phyloP scores from a whole-genome alignment of 305 asterid species.

The Stenogyne calaminthoides region DNA sequence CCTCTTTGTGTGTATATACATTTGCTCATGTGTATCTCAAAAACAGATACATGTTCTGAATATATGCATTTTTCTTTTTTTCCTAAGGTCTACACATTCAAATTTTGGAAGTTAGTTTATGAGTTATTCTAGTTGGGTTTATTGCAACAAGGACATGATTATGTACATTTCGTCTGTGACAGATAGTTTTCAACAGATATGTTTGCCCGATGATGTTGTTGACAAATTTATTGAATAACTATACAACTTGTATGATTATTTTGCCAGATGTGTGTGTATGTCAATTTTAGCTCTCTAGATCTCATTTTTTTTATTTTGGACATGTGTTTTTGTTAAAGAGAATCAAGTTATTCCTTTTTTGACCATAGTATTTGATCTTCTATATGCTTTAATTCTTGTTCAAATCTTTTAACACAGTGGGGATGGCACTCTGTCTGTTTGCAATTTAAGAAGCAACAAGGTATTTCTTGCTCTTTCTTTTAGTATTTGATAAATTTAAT shows the following conservation, averaged over 20 bases:
- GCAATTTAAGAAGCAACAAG: conserved; percentile 92
- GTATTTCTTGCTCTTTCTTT: conserved; percentile 42
- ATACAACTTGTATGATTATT: neutral
- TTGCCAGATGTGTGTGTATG: neutral
- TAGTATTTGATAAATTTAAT: conserved; percentile 15
- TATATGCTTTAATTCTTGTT: conserved; percentile 17
- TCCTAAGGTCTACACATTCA: neutral
- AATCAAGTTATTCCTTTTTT: neutral
- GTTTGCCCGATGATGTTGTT: neutral
- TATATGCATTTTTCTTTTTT: neutral
- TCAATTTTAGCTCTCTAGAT: neutral
- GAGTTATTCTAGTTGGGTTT: neutral
- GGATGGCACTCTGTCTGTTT: conserved; percentile 91
- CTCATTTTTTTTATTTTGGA: neutral
- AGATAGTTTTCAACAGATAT: neutral
- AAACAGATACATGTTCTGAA: neutral
- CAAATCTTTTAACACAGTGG: conserved; percentile 55
- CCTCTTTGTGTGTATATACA: neutral
- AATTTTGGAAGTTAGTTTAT: neutral
- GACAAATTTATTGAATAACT: neutral
- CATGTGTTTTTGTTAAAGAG: neutral
- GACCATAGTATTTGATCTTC: neutral
- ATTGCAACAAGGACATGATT: neutral
- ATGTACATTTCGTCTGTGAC: neutral
- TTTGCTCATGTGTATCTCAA: neutral